phyloP scores from a whole-genome alignment of 2,329 filamentous ascomycete genomes.

The Dactylellina sp. region DNA sequence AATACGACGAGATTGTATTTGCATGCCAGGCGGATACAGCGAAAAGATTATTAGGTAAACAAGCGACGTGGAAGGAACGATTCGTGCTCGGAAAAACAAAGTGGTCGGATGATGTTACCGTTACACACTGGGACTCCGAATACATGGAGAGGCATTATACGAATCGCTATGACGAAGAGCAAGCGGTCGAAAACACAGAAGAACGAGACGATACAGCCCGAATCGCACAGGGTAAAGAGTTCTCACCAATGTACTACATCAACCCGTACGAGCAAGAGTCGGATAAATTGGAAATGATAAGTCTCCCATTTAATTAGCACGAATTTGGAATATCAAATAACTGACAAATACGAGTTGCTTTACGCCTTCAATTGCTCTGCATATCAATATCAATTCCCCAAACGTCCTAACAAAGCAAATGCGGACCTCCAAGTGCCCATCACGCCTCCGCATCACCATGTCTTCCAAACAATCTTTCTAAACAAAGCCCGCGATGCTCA shows the following conservation, averaged over 20 bases:
- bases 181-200: constrained; percentile 64
- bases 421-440: constrained; percentile 31
- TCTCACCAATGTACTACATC: constrained; percentile 75
- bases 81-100: constrained; percentile 77
- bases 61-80: constrained; percentile 72
- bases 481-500: constrained; percentile 70
- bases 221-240: constrained; percentile 65
- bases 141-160: constrained; percentile 79
- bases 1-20: constrained; percentile 75
- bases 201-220: constrained; percentile 62
- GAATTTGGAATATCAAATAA: neutral
- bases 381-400: constrained; percentile 53
- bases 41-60: constrained; percentile 71
- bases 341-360: neutral
- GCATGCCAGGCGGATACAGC: constrained; percentile 75
- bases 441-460: constrained; percentile 23
- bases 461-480: constrained; percentile 70
- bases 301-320: neutral
- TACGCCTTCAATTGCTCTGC: constrained; percentile 51
- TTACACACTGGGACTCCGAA: constrained; percentile 74
- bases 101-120: constrained; percentile 77
- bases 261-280: constrained; percentile 71
- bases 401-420: constrained; percentile 34
- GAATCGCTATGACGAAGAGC: constrained; percentile 69
- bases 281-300: constrained; percentile 72